A percentile compares a stretch with the other conserved stretches of the same genome.
Evolutionary conservation across 192 early-diverging fungal species (phyloP).

Genomic region (Coemansia asiatica): DNA sequence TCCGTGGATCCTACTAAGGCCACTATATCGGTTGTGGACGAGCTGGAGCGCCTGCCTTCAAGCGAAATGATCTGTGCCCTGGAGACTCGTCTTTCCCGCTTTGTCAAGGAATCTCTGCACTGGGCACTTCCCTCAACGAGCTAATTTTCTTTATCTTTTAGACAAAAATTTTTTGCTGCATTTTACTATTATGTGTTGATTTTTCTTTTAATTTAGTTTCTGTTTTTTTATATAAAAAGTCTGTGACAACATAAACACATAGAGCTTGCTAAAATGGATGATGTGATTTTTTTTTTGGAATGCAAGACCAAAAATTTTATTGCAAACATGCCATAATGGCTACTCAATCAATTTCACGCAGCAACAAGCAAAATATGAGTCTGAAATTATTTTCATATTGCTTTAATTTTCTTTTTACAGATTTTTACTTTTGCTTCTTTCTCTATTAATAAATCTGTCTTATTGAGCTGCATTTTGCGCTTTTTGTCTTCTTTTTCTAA

Average conservation of each 20-base stretch:
- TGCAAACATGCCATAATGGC: too few relatives aligned
- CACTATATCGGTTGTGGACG: conserved; percentile 36
- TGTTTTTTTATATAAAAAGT: too few relatives aligned
- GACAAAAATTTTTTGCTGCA: too few relatives aligned
- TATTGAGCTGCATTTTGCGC: background rate
- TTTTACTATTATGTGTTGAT: background rate
- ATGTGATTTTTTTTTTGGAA: too few relatives aligned
- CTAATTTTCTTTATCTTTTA: too few relatives aligned
- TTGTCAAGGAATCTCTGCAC: conserved; percentile 51
- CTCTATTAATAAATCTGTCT: background rate
- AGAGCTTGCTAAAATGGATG: too few relatives aligned
- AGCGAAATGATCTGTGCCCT: conserved; percentile 53
- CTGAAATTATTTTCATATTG: too few relatives aligned
- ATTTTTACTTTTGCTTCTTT: background rate
- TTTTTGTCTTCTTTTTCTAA: background rate
- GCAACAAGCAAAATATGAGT: too few relatives aligned
- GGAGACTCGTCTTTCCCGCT: conserved; percentile 51
- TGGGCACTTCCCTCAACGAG: conserved; percentile 52
- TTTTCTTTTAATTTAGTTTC: background rate
- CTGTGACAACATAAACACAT: too few relatives aligned
- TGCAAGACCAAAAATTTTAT: too few relatives aligned
- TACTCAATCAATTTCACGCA: too few relatives aligned
- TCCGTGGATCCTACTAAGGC: conserved; percentile 9
- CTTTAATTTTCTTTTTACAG: too few relatives aligned
- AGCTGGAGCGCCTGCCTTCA: conserved; percentile 49